A percentile compares a stretch with the other conserved stretches of the same genome.
Evolutionary conservation across 1,284 basidiomycete genomes (phyloP).

Genomic region (Ceratobasidium sp.): DNA sequence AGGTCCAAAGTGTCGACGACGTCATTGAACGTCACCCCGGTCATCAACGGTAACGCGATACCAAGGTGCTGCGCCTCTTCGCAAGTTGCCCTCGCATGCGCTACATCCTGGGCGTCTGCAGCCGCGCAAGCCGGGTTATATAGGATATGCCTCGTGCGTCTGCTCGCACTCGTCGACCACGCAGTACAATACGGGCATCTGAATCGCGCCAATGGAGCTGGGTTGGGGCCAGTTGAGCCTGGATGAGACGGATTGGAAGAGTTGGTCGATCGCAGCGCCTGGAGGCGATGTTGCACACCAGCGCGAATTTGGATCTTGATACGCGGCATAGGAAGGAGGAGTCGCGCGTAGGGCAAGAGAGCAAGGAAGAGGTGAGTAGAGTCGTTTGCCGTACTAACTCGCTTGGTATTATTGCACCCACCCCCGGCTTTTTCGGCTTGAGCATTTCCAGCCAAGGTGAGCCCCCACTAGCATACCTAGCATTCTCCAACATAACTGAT

Average conservation of each 20-base stretch:
- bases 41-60: not conserved
- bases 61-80: not conserved
- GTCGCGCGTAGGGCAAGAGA: not conserved
- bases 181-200: not conserved
- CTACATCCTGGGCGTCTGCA: not conserved
- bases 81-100: not conserved
- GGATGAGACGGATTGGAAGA: not conserved
- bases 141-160: not conserved
- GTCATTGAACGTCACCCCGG: not conserved
- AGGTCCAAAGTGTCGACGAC: too few relatives aligned
- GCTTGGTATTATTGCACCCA: not conserved
- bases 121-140: not conserved
- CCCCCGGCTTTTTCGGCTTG: not conserved
- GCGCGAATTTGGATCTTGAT: not conserved
- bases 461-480: not conserved
- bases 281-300: not conserved
- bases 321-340: not conserved
- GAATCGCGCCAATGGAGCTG: not conserved
- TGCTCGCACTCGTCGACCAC: not conserved
- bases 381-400: not conserved
- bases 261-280: not conserved
- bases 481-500: not conserved
- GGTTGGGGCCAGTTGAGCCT: not conserved
- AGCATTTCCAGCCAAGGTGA: not conserved
- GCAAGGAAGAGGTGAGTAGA: not conserved